Conservation (phyloP, 2,329 filamentous ascomycete species). For the Blastomyces parvus region DNA sequence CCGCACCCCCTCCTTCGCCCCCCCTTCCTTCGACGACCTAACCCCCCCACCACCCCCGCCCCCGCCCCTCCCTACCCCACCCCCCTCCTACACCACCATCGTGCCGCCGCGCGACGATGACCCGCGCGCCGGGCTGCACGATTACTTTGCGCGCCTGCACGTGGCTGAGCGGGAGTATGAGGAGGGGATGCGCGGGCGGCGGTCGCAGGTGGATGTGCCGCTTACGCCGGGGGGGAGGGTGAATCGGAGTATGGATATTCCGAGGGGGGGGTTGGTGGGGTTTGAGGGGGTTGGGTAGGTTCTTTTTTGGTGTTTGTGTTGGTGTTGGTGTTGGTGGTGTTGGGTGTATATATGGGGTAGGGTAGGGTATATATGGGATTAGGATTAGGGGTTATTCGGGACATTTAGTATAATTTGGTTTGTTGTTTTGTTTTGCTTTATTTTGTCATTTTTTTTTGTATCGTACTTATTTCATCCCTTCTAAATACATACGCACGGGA, state of each 20-base stretch:
- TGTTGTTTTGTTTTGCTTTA: no score
- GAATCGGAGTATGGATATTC: constrained; percentile 56
- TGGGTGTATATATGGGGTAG: no score
- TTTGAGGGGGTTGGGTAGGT: not conserved
- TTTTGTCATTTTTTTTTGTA: no score
- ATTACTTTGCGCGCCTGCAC: constrained; percentile 76
- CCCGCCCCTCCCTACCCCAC: constrained; percentile 65
- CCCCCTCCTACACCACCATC: constrained; percentile 73
- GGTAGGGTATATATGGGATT: no score
- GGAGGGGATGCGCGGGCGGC: constrained; percentile 33
- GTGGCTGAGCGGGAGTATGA: constrained; percentile 54
- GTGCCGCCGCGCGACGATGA: constrained; percentile 59
- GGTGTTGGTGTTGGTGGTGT: no score
- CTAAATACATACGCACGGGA: no score
- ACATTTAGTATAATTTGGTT: no score
- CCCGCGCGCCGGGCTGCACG: constrained; percentile 49
- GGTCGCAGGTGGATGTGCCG: constrained; percentile 46
- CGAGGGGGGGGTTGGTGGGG: constrained; percentile 42
- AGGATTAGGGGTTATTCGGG: no score
- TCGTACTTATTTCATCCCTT: no score
- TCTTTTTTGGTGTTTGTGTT: no score
- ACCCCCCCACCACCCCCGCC: constrained; percentile 67
- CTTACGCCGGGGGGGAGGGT: constrained; percentile 54
- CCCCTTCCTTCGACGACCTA: constrained; percentile 77
- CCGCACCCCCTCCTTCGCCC: constrained; percentile 75